Evolutionary conservation across 306 rosid species (phyloP), one percentile per base, ranked within the genome.

Genomic region (Alnus glutinosa): DNA sequence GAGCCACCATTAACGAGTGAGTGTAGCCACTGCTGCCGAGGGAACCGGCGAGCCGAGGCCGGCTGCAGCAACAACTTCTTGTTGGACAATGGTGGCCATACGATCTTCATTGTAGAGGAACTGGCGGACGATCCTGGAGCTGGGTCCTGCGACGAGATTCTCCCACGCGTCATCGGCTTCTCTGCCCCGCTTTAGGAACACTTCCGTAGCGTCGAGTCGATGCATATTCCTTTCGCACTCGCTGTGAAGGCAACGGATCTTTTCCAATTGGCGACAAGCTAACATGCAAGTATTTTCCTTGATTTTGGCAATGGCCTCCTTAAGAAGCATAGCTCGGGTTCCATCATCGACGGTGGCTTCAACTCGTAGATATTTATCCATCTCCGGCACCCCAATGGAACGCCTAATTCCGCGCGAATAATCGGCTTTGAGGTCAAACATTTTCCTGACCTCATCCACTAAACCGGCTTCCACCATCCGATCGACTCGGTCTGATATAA

Each of bases 341-440:
- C 23, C 59, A n/a, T 74, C 57, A 1, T 75, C 63, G 0, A 67
- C 55, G 19, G 1, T 4, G 7, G 42, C 73, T 58, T 82, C 83
- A 0, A 74, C 75, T 1, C 49, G 50, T 4, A 87, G 36, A 39
- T 77, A 77, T 12, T 75, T 75, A 10, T 87, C 83, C 62, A 87
- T 47, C 51, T 87, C 90, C 0, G 90, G 88, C 1, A 85, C 83
- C 1, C 90, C 90, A 14, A 87, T 87, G 0, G 90, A 87, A 9
- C 80, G 82, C 32, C 83, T 70, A 7, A 85, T 82, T 32, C 90
- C 90, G 3, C 19, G 55, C 0, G 57, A 44, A 23, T 87, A 82
- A 7, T 87, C 87, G 0, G 76, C 82, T 3, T 55, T 32, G 0
- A 83, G 81, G 10, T 82, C 80, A 10, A 87, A 87, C 36, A 87